Percentiles rank a stretch among this genome's conserved stretches.
phyloP scores from a whole-genome alignment of 2,329 filamentous ascomycete genomes.

The Ceratocystis albifundus region DNA sequence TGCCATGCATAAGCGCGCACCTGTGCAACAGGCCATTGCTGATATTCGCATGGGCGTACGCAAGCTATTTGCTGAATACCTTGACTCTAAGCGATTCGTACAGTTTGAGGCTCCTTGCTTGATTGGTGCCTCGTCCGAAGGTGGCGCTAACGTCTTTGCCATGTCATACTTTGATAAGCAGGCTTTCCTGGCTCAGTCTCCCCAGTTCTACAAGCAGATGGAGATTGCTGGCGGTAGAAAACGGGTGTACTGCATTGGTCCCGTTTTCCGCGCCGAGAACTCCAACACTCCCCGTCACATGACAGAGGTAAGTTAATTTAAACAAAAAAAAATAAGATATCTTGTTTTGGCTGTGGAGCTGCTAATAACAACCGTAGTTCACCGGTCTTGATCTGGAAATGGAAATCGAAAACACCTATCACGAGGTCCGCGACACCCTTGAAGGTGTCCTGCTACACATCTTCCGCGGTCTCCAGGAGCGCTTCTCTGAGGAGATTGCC shows the following conservation, averaged over 20 bases:
- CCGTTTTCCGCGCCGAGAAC: slow-evolving; percentile 78
- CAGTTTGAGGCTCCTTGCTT: slow-evolving; percentile 84
- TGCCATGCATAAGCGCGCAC: slow-evolving; percentile 81
- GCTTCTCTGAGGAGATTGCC: slow-evolving; percentile 60
- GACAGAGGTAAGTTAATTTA: slow-evolving; percentile 44
- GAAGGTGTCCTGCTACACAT: slow-evolving; percentile 67
- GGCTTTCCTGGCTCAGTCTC: slow-evolving; percentile 68
- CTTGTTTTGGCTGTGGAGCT: background rate
- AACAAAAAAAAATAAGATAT: slow-evolving; percentile 20
- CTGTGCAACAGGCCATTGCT: slow-evolving; percentile 76
- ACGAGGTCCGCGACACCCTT: slow-evolving; percentile 60
- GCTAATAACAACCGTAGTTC: slow-evolving; percentile 39
- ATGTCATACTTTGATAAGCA: slow-evolving; percentile 80
- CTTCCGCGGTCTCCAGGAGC: slow-evolving; percentile 58
- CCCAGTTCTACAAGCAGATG: slow-evolving; percentile 81
- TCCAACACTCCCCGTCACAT: slow-evolving; percentile 74
- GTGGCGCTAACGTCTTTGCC: slow-evolving; percentile 82
- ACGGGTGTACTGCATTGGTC: slow-evolving; percentile 66
- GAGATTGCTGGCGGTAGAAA: slow-evolving; percentile 69
- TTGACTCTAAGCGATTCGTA: slow-evolving; percentile 61
- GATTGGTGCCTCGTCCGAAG: slow-evolving; percentile 81
- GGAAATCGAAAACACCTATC: slow-evolving; percentile 70
- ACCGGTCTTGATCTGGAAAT: slow-evolving; percentile 83
- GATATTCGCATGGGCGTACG: slow-evolving; percentile 45
- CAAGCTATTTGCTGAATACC: slow-evolving; percentile 66